Conservation (phyloP, 2,329 filamentous ascomycete species). For the Leptoxyphium fumago region DNA sequence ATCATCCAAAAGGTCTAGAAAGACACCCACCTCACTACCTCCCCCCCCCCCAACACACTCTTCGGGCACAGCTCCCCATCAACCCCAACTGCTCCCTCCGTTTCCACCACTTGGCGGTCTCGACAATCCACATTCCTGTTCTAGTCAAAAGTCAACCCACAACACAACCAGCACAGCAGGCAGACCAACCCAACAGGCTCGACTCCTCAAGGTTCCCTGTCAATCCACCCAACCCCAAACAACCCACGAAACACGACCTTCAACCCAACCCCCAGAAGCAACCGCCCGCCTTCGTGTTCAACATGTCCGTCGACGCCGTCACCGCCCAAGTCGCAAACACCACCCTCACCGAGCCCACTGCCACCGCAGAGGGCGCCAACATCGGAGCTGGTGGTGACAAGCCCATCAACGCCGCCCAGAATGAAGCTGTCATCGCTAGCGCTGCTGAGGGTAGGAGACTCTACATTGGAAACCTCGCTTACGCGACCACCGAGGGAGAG, state of each 20-base stretch:
- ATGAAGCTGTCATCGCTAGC: slow-evolving; percentile 88
- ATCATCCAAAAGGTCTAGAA: slow-evolving; percentile 9
- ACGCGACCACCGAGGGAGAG: slow-evolving; percentile 99
- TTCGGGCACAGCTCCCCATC: slow-evolving; percentile 34
- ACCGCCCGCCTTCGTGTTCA: slow-evolving; percentile 38
- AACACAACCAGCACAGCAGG: slow-evolving; percentile 9
- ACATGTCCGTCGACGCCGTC: slow-evolving; percentile 86
- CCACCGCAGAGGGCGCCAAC: slow-evolving; percentile 38
- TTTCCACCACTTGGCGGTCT: slow-evolving; percentile 34
- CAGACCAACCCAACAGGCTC: not conserved
- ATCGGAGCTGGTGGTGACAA: slow-evolving; percentile 38
- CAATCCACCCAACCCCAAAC: slow-evolving; percentile 1
- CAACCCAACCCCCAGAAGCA: not conserved
- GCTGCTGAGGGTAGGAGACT: slow-evolving; percentile 97
- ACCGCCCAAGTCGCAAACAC: slow-evolving; percentile 54
- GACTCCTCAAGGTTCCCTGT: not conserved
- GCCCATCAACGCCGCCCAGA: slow-evolving; percentile 58
- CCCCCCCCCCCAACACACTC: slow-evolving; percentile 9
- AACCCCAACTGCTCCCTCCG: slow-evolving; percentile 29
- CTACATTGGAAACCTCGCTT: slow-evolving; percentile 99
- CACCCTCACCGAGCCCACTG: slow-evolving; percentile 43
- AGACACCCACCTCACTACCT: slow-evolving; percentile 4
- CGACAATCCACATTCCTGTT: slow-evolving; percentile 25
- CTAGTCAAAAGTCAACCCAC: slow-evolving; percentile 9
- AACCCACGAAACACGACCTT: slow-evolving; percentile 2